A percentile compares a stretch with the other conserved stretches of the same genome.
Evolutionary conservation across 2,329 filamentous ascomycete species (phyloP).

Genomic region (Fusarium sp.): DNA sequence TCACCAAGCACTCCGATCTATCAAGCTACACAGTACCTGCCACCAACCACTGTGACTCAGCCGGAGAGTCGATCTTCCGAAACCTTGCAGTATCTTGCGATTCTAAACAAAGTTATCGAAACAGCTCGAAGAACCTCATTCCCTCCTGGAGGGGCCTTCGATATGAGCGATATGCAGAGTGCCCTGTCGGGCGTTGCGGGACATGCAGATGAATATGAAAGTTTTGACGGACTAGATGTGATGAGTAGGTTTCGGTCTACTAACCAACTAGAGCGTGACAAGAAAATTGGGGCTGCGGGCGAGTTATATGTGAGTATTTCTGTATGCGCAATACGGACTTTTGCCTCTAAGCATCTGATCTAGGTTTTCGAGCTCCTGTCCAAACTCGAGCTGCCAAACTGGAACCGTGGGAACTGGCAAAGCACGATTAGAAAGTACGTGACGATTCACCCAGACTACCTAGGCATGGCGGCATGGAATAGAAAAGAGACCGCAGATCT

Average conservation of each 20-base stretch:
- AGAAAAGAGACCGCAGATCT: slow-evolving; percentile 33
- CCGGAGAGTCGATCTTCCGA: slow-evolving; percentile 6
- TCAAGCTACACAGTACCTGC: no score
- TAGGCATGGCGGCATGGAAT: slow-evolving; percentile 10
- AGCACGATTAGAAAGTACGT: slow-evolving; percentile 31
- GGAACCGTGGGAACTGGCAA: slow-evolving; percentile 32
- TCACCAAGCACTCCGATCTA: no score
- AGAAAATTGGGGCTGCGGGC: slow-evolving; percentile 44
- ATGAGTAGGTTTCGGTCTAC: slow-evolving; percentile 28
- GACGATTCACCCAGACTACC: slow-evolving; percentile 26
- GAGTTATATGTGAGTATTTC: slow-evolving; percentile 43
- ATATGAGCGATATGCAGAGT: slow-evolving; percentile 23
- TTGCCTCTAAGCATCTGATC: no score
- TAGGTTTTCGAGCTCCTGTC: slow-evolving; percentile 42
- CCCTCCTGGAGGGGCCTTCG: slow-evolving; percentile 23
- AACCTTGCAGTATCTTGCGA: slow-evolving; percentile 12
- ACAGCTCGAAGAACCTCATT: slow-evolving; percentile 29
- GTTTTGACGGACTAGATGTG: slow-evolving; percentile 37
- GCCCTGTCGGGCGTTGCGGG: slow-evolving; percentile 1
- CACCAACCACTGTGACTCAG: no score
- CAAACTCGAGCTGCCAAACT: slow-evolving; percentile 20
- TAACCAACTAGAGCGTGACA: slow-evolving; percentile 42
- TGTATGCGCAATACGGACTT: neutral
- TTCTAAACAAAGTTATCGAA: slow-evolving; percentile 23
- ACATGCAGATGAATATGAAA: neutral